Percentiles rank a stretch among this genome's conserved stretches.
Conservation (phyloP, 129 eudicot species). For the Dittrichia graveolens region DNA sequence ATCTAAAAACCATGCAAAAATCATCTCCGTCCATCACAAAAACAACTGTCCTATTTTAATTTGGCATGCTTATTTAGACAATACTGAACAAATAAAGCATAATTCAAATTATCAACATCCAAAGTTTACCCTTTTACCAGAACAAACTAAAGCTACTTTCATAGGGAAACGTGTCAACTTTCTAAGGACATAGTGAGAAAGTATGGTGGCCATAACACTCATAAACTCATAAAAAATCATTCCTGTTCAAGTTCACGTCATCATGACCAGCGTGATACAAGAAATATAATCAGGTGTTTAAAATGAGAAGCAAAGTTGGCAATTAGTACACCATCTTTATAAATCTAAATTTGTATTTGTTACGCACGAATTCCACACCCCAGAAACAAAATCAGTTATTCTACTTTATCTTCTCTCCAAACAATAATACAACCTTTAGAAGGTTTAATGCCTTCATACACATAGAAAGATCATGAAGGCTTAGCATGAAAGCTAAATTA, state of each 20-base stretch:
- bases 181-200: neutral
- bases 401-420: neutral
- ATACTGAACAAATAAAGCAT: neutral
- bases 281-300: neutral
- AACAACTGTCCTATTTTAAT: conserved; percentile 1
- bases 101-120: neutral
- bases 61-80: conserved; percentile 6
- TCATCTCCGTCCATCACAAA: conserved; percentile 12
- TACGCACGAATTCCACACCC: neutral
- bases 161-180: conserved; percentile 25
- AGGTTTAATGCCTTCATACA: neutral
- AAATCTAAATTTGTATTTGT: neutral
- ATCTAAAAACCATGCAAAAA: neutral
- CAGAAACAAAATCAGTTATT: neutral
- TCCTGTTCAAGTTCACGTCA: neutral
- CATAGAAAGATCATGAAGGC: neutral
- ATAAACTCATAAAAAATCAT: conserved; percentile 10
- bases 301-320: neutral
- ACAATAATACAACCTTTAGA: neutral
- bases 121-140: conserved; percentile 19
- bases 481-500: conserved; percentile 2
- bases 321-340: conserved; percentile 4
- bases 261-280: conserved; percentile 17
- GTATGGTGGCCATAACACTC: neutral
- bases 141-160: conserved; percentile 25